These are phyloP conservation scores for Eutrema yunnanense DNA, from an alignment of 345 rosid species.

Conservation along the genomic window DNA sequence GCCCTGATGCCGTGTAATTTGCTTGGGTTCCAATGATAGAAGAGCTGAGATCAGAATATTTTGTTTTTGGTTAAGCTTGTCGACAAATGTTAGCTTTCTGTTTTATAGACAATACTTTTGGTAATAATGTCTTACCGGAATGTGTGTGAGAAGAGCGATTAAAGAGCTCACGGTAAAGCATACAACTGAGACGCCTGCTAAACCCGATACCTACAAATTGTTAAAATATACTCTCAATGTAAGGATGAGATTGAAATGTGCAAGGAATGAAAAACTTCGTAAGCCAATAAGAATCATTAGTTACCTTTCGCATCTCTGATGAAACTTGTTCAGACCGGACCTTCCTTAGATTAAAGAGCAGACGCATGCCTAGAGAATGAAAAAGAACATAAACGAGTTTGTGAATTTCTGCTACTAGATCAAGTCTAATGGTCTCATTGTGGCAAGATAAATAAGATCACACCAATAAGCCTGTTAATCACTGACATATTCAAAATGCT, in stretches of 20 bases:
- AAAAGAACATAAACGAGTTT: neutral
- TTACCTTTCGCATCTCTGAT: constrained; percentile 35
- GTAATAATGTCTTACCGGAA: constrained; percentile 22
- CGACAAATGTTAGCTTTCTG: neutral
- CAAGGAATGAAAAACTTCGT: neutral
- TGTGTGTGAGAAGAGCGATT: constrained; percentile 30
- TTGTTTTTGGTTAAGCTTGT: neutral
- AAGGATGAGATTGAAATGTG: neutral
- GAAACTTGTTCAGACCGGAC: constrained; percentile 36
- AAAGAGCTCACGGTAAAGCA: constrained; percentile 32
- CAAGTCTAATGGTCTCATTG: neutral
- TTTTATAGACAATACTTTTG: neutral
- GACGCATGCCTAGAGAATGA: constrained; percentile 19
- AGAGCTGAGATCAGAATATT: constrained; percentile 23
- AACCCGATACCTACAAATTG: constrained; percentile 29
- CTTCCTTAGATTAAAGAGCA: constrained; percentile 29
- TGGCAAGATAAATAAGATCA: neutral
- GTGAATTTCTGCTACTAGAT: neutral
- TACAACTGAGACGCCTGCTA: constrained; percentile 35
- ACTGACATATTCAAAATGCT: neutral
- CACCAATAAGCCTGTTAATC: neutral
- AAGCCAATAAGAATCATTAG: neutral
- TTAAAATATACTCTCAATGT: neutral
- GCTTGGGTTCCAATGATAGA: constrained; percentile 37
- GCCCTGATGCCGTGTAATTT: constrained; percentile 30